Base-by-base conservation (phyloP, 768 basidiomycete species). In the Pulveroboletus sp. region DNA sequence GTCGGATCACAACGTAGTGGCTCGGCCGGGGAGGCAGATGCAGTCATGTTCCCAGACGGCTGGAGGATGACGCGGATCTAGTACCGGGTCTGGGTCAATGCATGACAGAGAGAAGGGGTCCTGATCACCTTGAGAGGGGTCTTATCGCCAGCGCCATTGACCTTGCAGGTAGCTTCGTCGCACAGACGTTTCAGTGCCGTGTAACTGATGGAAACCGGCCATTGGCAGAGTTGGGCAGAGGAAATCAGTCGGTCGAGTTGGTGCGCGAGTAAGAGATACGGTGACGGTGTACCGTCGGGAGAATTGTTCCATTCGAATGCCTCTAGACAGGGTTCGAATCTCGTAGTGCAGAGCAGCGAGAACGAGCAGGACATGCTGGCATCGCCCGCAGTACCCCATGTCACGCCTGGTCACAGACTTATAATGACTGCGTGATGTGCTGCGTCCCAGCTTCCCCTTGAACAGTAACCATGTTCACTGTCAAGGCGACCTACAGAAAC, bases 401-500 rank as follows among this genome's bases (percentile, higher is more conserved):
- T 55, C 53, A 63, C 61, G 18, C 51, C 31, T 0, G 35, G 63
- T 66, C 61, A 68, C 64, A 15, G 39, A 28, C 35, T 35, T 50
- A 21, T 21, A 21, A 21, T 59, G 57, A 57, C 62, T 55, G 39
- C 39, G 39, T 48, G 35, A 44, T 52, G 44, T 46, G 60, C 61
- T 56, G 63, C 58, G 58, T 43, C 31, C 18, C 49, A 59, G 26
- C 40, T 46, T 54, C 38, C 30, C 28, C 61, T 64, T 53, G 54
- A 24, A 27, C 65, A 47, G 40, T 56, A 57, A 67, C 73, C 69
- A 83, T 84, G 79, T 88, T 89, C 73, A 80, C 80, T 49, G 78
- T 89, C 62, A 90, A 90, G 69, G 86, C 82, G n/a, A 85, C 84
- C 18, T 89, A 87, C 65, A 72, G 76, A 47, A 68, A 67, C 48